A percentile compares a stretch with the other conserved stretches of the same genome.
Evolutionary conservation across 2,329 filamentous ascomycete genomes (phyloP).

Genomic region (Biscogniauxia sp.): DNA sequence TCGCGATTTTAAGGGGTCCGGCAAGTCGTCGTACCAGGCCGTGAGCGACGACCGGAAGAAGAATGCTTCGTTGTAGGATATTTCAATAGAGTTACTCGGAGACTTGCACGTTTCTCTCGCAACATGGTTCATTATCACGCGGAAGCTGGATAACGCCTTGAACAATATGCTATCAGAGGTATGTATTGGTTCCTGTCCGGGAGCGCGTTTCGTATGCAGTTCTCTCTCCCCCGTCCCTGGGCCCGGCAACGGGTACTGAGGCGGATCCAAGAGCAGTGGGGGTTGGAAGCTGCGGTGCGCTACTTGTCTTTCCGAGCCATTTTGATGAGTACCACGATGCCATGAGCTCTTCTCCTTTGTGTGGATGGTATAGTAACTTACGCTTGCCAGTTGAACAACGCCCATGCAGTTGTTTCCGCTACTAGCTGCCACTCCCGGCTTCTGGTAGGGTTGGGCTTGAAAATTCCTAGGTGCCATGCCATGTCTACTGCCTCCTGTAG

Average conservation of each 20-base stretch:
- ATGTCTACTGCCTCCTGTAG: conserved; percentile 20
- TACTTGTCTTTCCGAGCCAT: conserved; percentile 8
- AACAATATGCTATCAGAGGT: conserved; percentile 30
- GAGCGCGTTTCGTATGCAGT: conserved; percentile 36
- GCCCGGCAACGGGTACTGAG: conserved; percentile 32
- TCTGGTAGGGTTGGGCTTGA: conserved; percentile 15
- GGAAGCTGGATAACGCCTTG: conserved; percentile 27
- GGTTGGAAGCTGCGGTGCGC: conserved; percentile 24
- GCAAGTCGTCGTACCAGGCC: conserved; percentile 30
- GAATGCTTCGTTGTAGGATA: conserved; percentile 22
- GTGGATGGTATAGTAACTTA: conserved; percentile 9
- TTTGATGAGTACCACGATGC: conserved; percentile 5
- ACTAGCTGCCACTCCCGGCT: conserved; percentile 16
- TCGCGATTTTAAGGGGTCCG: conserved; percentile 25
- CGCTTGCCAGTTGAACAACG: conserved; percentile 36
- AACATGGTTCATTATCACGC: conserved; percentile 36
- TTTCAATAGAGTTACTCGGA: conserved; percentile 6
- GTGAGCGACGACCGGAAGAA: conserved; percentile 18
- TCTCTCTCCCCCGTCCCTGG: conserved; percentile 34
- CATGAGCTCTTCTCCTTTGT: not conserved
- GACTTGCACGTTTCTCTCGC: conserved; percentile 12
- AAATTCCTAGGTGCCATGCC: conserved; percentile 24
- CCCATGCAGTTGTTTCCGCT: conserved; percentile 35
- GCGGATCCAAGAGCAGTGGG: conserved; percentile 31
- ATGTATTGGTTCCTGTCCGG: conserved; percentile 18